These are phyloP conservation scores for Xanthoconium separans DNA, from an alignment of 1,284 basidiomycete genomes.

Conservation along the genomic window DNA sequence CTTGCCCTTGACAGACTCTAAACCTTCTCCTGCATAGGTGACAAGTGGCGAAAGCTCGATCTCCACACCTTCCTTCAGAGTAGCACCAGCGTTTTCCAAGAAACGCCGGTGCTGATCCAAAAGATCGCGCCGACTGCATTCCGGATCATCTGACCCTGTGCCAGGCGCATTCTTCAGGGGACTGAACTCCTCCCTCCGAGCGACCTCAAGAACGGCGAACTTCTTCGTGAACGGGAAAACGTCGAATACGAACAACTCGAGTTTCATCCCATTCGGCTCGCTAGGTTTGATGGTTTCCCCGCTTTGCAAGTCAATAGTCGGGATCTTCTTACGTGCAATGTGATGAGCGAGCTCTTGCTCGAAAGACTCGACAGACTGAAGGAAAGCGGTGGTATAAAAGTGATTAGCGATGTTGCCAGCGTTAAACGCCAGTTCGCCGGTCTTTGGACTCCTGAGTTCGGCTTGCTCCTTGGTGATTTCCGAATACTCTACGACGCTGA, in stretches of 20 bases:
- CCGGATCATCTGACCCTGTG: slow-evolving; percentile 90
- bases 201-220: slow-evolving; percentile 90
- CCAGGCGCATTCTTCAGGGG: slow-evolving; percentile 98
- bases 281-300: slow-evolving; percentile 74
- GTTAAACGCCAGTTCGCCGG: slow-evolving; percentile 83
- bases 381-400: slow-evolving; percentile 91
- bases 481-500: slow-evolving; percentile 95
- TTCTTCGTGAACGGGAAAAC: slow-evolving; percentile 91
- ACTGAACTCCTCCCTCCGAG: slow-evolving; percentile 89
- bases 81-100: slow-evolving; percentile 79
- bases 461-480: slow-evolving; percentile 91
- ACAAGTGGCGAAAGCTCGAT: slow-evolving; percentile 91
- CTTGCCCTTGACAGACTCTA: slow-evolving; percentile 80
- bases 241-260: slow-evolving; percentile 99
- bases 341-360: slow-evolving; percentile 94
- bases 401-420: slow-evolving; percentile 99
- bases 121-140: slow-evolving; percentile 88
- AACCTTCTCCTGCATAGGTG: slow-evolving; percentile 90
- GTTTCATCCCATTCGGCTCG: slow-evolving; percentile 98
- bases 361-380: slow-evolving; percentile 79
- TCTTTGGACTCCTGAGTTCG: slow-evolving; percentile 67
- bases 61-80: slow-evolving; percentile 67
- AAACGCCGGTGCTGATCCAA: slow-evolving; percentile 89
- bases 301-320: slow-evolving; percentile 70
- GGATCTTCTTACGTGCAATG: slow-evolving; percentile 98